phyloP scores from a whole-genome alignment of 805 yeast genomes.

The Zygotorulaspora danielsina region DNA sequence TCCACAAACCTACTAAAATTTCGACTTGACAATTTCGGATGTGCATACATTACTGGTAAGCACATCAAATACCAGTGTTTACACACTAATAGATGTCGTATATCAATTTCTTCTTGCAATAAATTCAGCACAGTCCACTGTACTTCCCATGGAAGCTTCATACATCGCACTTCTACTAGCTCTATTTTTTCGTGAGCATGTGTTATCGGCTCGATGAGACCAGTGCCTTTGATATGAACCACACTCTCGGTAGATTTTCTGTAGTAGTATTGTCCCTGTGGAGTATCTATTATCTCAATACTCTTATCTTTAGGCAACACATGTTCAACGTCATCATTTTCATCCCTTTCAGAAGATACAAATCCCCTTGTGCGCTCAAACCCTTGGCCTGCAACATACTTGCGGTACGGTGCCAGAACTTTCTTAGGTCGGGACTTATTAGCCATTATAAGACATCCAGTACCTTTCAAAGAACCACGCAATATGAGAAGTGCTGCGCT shows the following conservation, averaged over 20 bases:
- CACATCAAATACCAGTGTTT: conserved; percentile 56
- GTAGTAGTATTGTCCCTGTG: conserved; percentile 20
- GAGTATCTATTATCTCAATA: conserved; percentile 14
- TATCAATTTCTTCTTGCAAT: conserved; percentile 16
- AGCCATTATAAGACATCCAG: conserved; percentile 48
- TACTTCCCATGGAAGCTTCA: conserved; percentile 48
- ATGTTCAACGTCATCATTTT: conserved; percentile 20
- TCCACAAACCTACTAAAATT: conserved; percentile 75
- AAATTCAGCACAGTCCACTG: conserved; percentile 39
- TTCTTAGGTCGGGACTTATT: conserved; percentile 86
- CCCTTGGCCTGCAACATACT: conserved; percentile 54
- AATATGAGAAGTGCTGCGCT: no score
- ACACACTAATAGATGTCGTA: conserved; percentile 54
- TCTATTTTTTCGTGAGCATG: background rate
- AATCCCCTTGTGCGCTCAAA: conserved; percentile 40
- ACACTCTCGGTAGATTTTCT: conserved; percentile 17
- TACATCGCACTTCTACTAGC: conserved; percentile 3
- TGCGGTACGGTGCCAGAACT: conserved; percentile 70
- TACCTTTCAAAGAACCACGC: background rate
- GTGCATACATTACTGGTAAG: conserved; percentile 58
- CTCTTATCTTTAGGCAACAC: conserved; percentile 5
- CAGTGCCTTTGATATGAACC: conserved; percentile 13
- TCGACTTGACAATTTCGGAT: conserved; percentile 58
- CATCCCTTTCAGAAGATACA: conserved; percentile 22
- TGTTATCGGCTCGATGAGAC: conserved; percentile 1